A percentile compares a stretch with the other conserved stretches of the same genome.
phyloP scores from a whole-genome alignment of 306 rosid species.

The Ormosia emarginata region DNA sequence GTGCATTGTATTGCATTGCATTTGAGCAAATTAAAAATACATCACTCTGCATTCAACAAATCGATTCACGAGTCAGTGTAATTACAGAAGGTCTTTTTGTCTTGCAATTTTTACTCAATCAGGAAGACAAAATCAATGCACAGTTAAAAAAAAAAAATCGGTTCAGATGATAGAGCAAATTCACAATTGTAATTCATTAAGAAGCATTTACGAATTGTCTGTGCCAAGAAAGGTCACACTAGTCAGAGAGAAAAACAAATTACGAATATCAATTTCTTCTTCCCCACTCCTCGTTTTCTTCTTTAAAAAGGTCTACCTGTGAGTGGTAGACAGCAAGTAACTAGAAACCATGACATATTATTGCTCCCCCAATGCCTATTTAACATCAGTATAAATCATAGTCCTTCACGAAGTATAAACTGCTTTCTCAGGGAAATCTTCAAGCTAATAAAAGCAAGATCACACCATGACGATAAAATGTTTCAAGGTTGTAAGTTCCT shows the following conservation, averaged over 20 bases:
- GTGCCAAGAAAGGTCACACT: neutral
- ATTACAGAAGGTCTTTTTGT: neutral
- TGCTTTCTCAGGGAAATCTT: neutral
- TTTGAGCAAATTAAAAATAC: conserved; percentile 84
- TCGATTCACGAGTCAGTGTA: conserved; percentile 24
- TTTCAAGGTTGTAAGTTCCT: neutral
- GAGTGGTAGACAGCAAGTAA: neutral
- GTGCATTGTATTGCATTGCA: conserved; percentile 89
- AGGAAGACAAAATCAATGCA: neutral
- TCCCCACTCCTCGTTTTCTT: neutral
- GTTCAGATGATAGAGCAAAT: conserved; percentile 6
- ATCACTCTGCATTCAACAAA: conserved; percentile 73
- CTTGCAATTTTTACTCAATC: neutral
- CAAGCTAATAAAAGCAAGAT: neutral
- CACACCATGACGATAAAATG: neutral
- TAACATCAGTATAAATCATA: neutral
- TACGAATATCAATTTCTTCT: neutral
- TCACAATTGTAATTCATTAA: neutral
- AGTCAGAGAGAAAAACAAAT: neutral
- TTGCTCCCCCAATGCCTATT: neutral
- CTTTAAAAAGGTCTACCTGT: neutral
- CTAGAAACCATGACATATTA: neutral
- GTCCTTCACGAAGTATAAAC: neutral
- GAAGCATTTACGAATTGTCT: neutral
- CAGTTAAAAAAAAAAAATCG: neutral